Evolutionary conservation across 305 asterid genomes (phyloP), one percentile per base, ranked within the genome.

Genomic region (Euphrasia arctica): DNA sequence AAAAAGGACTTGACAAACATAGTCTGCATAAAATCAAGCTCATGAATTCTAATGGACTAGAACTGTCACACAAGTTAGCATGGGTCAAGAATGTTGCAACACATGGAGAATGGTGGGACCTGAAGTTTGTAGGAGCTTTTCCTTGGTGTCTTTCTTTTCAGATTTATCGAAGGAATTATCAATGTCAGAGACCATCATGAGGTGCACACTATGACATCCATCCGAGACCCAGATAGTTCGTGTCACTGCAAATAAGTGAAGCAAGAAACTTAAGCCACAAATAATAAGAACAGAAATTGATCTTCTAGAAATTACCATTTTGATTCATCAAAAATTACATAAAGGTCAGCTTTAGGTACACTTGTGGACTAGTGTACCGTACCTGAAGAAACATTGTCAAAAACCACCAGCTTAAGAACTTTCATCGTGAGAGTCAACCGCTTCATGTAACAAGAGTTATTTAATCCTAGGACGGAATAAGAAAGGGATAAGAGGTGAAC

Each of bases 181-280:
- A 61, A 73, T 43, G 15, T 79, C 93, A 42, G 91, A 71, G 47
- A 81, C 63, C 66, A 47, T 72, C 80, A 84, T 72, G 67, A 77
- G 72, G 75, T 88, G 95, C 48, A 91, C 74, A 31, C 83, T 82
- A 74, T 88, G 81, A 36, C 74, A 77, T 64, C 93, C 91, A 86
- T 91, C 98, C n/a, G 94, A 84, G 49, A 80, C 75, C 96, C 98
- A 91, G 64, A 91, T 62, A 64, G 74, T 72, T 70, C 73, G 83
- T 31, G 89, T 65, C 75, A 76, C 98, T 91, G 88, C 78, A 78
- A 70, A 64, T 64, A 58, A 76, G 75, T 14, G 63, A 75, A 14
- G 3, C 41, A 69, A 29, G 13, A 58, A 15, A 9, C 34, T 66
- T 72, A 56, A 76, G 72, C 15, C 15, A 64, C 49, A 57, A 56